phyloP scores from a whole-genome alignment of 2,329 filamentous ascomycete species.

The Cladosporium sp. region DNA sequence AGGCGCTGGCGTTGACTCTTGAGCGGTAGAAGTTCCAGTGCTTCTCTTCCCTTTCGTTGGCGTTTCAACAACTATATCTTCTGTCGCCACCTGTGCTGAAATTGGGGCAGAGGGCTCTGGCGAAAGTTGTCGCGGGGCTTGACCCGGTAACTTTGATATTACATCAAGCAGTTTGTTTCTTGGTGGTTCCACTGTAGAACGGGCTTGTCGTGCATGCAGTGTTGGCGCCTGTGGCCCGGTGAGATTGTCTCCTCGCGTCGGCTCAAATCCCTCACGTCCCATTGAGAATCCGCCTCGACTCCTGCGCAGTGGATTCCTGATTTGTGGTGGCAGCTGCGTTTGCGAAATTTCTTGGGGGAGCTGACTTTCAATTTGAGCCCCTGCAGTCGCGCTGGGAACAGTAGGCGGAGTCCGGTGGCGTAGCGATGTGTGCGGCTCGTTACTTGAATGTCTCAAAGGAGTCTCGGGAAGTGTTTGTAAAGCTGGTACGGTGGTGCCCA shows the following conservation, averaged over 20 bases:
- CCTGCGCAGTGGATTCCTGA: background rate
- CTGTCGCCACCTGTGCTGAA: background rate
- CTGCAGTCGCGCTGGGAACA: background rate
- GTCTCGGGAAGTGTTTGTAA: background rate
- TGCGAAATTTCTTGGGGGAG: background rate
- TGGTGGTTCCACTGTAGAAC: background rate
- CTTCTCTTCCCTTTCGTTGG: background rate
- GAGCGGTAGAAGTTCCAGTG: background rate
- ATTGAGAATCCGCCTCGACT: background rate
- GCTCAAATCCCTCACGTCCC: conserved; percentile 4
- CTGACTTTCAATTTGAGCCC: background rate
- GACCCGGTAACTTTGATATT: background rate
- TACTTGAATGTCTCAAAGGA: background rate
- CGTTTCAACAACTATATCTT: conserved; percentile 3
- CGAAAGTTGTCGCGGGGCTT: background rate
- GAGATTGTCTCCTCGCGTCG: background rate
- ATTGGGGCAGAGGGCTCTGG: background rate
- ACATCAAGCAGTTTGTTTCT: background rate
- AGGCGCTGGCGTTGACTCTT: background rate
- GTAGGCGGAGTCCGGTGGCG: background rate
- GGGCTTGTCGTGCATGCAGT: background rate
- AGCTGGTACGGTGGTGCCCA: background rate
- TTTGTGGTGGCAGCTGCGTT: background rate
- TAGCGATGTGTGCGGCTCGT: background rate
- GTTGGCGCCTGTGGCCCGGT: conserved; percentile 4